Evolutionary conservation across 768 basidiomycete species (phyloP).

Genomic region (Xerocomellus chrysenteron): DNA sequence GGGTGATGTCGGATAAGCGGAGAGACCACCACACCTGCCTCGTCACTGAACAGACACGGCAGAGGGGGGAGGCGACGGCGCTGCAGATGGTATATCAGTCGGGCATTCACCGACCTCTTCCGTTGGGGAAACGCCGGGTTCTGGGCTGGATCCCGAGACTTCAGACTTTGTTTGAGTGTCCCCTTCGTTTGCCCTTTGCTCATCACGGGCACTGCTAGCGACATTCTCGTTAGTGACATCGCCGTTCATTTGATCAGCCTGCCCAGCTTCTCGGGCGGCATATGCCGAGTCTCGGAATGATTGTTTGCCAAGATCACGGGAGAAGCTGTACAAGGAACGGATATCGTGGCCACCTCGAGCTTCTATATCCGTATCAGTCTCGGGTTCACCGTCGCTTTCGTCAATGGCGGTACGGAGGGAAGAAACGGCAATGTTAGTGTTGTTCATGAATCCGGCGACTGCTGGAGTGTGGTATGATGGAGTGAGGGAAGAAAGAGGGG

Average conservation of each 20-base stretch:
- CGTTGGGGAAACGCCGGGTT: conserved; percentile 18
- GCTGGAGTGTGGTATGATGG: conserved; percentile 29
- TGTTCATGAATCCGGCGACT: conserved; percentile 31
- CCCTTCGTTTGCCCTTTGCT: conserved; percentile 8
- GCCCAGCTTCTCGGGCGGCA: conserved; percentile 24
- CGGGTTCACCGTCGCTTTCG: conserved; percentile 34
- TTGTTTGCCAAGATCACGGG: conserved; percentile 30
- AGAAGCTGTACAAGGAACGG: conserved; percentile 35
- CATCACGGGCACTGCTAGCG: conserved; percentile 9
- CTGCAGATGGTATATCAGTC: conserved; percentile 27
- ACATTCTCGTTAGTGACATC: conserved; percentile 18
- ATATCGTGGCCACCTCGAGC: conserved; percentile 26
- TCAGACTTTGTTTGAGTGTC: conserved; percentile 16
- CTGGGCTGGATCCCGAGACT: conserved; percentile 15
- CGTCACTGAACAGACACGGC: conserved; percentile 30
- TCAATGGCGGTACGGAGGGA: conserved; percentile 36
- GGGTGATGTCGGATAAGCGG: conserved; percentile 7
- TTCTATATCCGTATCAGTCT: conserved; percentile 34
- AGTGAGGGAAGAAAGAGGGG: conserved; percentile 30
- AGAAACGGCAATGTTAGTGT: conserved; percentile 37
- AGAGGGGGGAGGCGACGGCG: conserved; percentile 31
- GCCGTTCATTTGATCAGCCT: conserved; percentile 20
- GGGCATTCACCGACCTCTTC: conserved; percentile 23
- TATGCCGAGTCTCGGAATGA: conserved; percentile 24
- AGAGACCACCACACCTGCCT: background rate